Evolutionary conservation across 129 eudicot species (phyloP).

Genomic region (Centaurea solstitialis): DNA sequence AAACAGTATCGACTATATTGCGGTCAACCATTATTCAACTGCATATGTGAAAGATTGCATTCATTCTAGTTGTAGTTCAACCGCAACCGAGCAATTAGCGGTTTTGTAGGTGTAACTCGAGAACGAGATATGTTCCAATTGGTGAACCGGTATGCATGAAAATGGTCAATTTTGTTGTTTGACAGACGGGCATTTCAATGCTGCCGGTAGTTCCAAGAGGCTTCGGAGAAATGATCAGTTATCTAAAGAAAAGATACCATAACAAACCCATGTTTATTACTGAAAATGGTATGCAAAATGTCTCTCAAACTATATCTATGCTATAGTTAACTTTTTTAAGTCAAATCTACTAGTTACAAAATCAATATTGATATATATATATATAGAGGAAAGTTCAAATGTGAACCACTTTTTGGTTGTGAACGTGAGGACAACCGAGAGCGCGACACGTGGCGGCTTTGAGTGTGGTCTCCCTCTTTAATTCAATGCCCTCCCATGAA

Average conservation of each 20-base stretch:
- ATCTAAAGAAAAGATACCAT: conserved; percentile 64
- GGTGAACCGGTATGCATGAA: conserved; percentile 56
- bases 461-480: too few relatives aligned
- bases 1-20: conserved; percentile 65
- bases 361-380: conserved; percentile 1
- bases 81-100: conserved; percentile 53
- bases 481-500: too few relatives aligned
- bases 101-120: conserved; percentile 33
- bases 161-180: neutral
- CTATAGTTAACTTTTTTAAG: neutral
- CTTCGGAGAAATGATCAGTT: conserved; percentile 57
- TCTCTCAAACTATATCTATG: neutral
- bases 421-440: too few relatives aligned
- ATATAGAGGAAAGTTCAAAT: too few relatives aligned
- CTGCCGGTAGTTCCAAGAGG: conserved; percentile 81
- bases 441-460: too few relatives aligned
- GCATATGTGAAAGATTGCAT: conserved; percentile 66
- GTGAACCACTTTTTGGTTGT: too few relatives aligned
- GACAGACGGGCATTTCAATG: conserved; percentile 54
- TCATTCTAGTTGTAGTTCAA: conserved; percentile 41
- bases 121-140: conserved; percentile 56
- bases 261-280: conserved; percentile 82
- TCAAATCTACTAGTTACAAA: neutral
- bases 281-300: conserved; percentile 73
- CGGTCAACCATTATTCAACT: conserved; percentile 73